phyloP scores from a whole-genome alignment of 73 alveolate species.

The Uronychia setigera region DNA sequence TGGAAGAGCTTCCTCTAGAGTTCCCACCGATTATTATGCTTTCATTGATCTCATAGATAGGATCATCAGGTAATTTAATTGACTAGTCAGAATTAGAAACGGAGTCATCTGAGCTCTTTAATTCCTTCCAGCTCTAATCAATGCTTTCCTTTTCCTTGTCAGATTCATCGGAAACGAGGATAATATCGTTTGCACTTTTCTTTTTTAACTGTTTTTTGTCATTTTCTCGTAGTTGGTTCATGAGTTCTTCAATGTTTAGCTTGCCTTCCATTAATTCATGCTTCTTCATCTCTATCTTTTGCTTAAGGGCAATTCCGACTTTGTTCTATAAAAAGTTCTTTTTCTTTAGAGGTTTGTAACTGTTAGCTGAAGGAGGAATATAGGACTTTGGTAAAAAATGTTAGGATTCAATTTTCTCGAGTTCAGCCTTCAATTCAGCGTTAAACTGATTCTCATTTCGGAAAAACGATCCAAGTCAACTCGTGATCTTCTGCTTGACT shows the following conservation, averaged over 20 bases:
- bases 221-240: neutral
- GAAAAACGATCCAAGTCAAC: too few relatives aligned
- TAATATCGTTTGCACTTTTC: too few relatives aligned
- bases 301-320: neutral
- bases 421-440: neutral
- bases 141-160: neutral
- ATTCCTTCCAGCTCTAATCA: neutral
- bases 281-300: neutral
- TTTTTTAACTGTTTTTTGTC: too few relatives aligned
- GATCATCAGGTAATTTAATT: too few relatives aligned
- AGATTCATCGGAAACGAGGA: neutral
- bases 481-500: too few relatives aligned
- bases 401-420: neutral
- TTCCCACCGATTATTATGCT: too few relatives aligned
- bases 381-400: neutral
- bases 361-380: neutral
- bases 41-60: too few relatives aligned
- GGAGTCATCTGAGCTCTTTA: neutral
- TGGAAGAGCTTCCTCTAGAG: too few relatives aligned
- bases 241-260: neutral
- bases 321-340: neutral
- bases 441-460: neutral
- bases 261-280: neutral
- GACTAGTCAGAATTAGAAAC: neutral
- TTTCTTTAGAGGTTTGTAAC: neutral